Evolutionary conservation across 108 stramenopile species (phyloP).

Genomic region (Cyclotella atomus): DNA sequence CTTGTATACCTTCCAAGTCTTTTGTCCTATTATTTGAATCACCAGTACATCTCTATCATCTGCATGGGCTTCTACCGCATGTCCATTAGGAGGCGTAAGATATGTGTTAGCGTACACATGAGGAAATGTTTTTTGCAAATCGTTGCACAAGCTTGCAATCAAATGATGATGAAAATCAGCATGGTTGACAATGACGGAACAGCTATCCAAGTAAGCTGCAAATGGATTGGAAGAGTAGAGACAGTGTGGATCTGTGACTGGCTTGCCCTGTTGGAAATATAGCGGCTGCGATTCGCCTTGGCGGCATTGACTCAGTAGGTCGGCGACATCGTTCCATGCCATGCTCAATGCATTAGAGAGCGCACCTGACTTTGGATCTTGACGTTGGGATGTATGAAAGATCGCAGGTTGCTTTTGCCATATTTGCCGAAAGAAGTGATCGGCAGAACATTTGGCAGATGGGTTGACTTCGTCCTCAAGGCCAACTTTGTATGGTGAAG

Average conservation of each 20-base stretch:
- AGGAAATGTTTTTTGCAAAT: conserved; percentile 68
- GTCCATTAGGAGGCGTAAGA: conserved; percentile 77
- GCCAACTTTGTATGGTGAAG: conserved; percentile 22
- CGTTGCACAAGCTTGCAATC: conserved; percentile 69
- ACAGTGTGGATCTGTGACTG: conserved; percentile 40
- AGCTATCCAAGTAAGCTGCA: conserved; percentile 77
- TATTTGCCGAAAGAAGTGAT: conserved; percentile 1
- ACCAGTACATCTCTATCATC: conserved; percentile 93
- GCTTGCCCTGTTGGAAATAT: conserved; percentile 57
- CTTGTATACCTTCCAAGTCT: conserved; percentile 80
- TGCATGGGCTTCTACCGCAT: conserved; percentile 82
- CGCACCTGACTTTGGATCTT: not conserved
- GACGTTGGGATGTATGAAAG: not conserved
- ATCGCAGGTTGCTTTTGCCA: conserved; percentile 13
- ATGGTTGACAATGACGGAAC: conserved; percentile 82
- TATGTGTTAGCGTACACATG: conserved; percentile 85
- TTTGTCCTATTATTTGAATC: conserved; percentile 74
- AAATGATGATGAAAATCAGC: conserved; percentile 58
- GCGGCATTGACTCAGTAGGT: conserved; percentile 47
- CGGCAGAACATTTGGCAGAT: not conserved
- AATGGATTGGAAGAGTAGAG: conserved; percentile 61
- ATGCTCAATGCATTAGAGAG: conserved; percentile 41
- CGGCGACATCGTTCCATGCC: conserved; percentile 52
- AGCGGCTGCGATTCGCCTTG: conserved; percentile 33
- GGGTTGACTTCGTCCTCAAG: not conserved